Conservation (phyloP, 306 rosid genomes). For the Citrullus colocynthis region DNA sequence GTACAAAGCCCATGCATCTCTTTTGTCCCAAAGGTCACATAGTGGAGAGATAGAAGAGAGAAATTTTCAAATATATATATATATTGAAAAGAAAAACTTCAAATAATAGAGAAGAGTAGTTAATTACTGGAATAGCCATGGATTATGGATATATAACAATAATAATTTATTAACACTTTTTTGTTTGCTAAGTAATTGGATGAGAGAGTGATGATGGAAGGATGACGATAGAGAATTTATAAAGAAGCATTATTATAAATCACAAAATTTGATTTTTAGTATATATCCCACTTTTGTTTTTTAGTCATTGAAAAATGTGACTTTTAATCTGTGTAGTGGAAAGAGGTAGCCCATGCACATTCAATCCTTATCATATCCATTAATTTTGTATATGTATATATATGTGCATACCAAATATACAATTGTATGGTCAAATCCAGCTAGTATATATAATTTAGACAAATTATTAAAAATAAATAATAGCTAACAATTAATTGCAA, state of each 20-base stretch:
- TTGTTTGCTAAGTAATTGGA: background rate
- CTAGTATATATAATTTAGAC: no score
- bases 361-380: background rate
- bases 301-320: no score
- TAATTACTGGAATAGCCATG: background rate
- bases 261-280: background rate
- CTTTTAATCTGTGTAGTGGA: background rate
- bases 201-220: background rate
- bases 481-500: no score
- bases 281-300: background rate
- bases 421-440: no score
- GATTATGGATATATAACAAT: no score
- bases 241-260: background rate
- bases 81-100: background rate
- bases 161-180: no score
- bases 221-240: background rate
- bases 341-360: background rate
- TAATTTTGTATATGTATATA: no score
- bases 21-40: background rate
- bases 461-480: no score
- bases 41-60: background rate
- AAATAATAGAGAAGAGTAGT: background rate
- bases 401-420: no score
- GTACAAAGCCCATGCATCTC: background rate
- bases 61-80: background rate